These are phyloP conservation scores for Hyphopichia buzzinii DNA, from an alignment of 1,139 yeast species.

Conservation along the genomic window DNA sequence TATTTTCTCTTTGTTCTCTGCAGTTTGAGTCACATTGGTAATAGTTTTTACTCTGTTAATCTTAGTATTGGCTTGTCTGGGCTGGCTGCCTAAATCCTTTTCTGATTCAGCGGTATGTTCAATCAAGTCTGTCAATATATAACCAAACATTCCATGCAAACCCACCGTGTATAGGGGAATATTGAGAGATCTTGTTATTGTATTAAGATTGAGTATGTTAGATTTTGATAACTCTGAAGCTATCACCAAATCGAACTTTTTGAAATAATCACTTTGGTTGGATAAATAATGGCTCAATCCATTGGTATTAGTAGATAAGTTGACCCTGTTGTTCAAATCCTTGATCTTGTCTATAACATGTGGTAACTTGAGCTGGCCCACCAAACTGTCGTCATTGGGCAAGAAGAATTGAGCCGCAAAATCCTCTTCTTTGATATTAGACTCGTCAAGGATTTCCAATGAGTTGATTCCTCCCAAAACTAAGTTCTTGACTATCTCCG, in stretches of 20 bases:
- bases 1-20: constrained; percentile 47
- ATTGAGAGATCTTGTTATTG: constrained; percentile 49
- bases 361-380: constrained; percentile 55
- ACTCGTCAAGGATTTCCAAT: constrained; percentile 64
- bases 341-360: constrained; percentile 54
- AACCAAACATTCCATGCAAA: constrained; percentile 80
- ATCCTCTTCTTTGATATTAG: constrained; percentile 58
- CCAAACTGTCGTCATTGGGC: constrained; percentile 43
- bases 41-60: constrained; percentile 54
- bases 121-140: constrained; percentile 74
- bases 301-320: constrained; percentile 40
- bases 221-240: constrained; percentile 61
- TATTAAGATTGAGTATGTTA: constrained; percentile 48
- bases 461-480: constrained; percentile 88
- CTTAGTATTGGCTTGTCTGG: constrained; percentile 43
- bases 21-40: constrained; percentile 35
- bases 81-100: constrained; percentile 48
- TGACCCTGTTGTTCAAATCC: constrained; percentile 78
- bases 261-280: constrained; percentile 27
- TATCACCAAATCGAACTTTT: constrained; percentile 67
- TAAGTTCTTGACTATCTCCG: constrained; percentile 79
- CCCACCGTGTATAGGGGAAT: constrained; percentile 72
- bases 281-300: constrained; percentile 24
- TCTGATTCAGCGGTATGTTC: constrained; percentile 50
- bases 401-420: constrained; percentile 78